These are phyloP conservation scores for Arthrinium phaeospermum DNA, from an alignment of 2,329 filamentous ascomycete species.

Conservation along the genomic window DNA sequence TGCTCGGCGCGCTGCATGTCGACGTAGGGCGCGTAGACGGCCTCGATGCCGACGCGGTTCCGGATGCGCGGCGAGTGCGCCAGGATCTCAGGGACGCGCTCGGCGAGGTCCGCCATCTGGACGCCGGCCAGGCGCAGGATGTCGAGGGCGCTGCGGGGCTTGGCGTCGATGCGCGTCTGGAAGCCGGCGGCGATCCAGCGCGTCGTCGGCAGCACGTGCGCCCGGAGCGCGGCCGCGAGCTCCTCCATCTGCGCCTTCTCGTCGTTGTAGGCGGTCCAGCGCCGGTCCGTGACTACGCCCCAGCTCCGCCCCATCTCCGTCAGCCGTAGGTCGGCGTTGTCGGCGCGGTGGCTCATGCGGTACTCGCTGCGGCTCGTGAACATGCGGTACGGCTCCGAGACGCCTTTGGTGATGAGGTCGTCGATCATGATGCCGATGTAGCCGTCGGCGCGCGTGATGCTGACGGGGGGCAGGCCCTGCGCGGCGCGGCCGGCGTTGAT, in stretches of 20 bases:
- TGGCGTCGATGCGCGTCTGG: constrained; percentile 68
- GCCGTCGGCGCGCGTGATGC: constrained; percentile 80
- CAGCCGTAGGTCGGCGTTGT: constrained; percentile 90
- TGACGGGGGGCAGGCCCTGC: constrained; percentile 66
- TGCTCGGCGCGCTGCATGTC: constrained; percentile 71
- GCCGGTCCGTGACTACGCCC: constrained; percentile 77
- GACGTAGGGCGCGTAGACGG: constrained; percentile 86
- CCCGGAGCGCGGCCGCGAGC: constrained; percentile 65
- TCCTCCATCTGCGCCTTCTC: constrained; percentile 71
- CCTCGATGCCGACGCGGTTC: constrained; percentile 78
- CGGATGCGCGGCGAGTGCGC: constrained; percentile 64
- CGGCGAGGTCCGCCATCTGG: constrained; percentile 61
- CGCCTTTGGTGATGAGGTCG: constrained; percentile 94
- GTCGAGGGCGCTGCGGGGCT: constrained; percentile 76
- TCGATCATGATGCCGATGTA: constrained; percentile 99
- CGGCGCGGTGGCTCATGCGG: constrained; percentile 87
- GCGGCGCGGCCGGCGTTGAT: constrained; percentile 91
- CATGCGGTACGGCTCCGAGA: constrained; percentile 97
- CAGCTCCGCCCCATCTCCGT: constrained; percentile 78
- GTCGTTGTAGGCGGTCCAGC: constrained; percentile 75
- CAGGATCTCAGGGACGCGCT: constrained; percentile 61
- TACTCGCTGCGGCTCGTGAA: constrained; percentile 97
- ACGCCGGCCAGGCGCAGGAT: constrained; percentile 73
- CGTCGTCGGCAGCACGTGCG: constrained; percentile 61
- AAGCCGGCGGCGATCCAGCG: constrained; percentile 77